These are phyloP conservation scores for Microascus cirrosus DNA, from an alignment of 2,329 filamentous ascomycete species.

Conservation along the genomic window DNA sequence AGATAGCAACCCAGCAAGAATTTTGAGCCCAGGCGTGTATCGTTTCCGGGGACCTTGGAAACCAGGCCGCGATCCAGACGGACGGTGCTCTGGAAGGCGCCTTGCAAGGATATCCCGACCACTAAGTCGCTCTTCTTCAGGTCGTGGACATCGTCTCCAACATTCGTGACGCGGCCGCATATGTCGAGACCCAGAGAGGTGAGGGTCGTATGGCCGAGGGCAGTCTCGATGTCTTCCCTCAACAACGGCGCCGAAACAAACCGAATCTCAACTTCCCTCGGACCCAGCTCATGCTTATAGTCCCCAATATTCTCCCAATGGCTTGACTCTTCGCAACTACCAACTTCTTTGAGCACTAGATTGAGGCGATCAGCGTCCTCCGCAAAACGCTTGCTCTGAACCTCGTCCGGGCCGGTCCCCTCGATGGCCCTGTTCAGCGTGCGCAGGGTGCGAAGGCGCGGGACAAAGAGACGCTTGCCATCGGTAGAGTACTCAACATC, in stretches of 20 bases:
- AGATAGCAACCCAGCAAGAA: not conserved
- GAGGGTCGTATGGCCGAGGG: conserved; percentile 17
- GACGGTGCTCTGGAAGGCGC: conserved; percentile 18
- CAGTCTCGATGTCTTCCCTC: conserved; percentile 6
- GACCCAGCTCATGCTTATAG: not conserved
- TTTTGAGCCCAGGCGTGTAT: not conserved
- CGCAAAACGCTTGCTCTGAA: not conserved
- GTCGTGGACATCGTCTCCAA: conserved; percentile 15
- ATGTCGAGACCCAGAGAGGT: conserved; percentile 18
- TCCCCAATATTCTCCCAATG: not conserved
- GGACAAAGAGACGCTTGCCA: conserved; percentile 25
- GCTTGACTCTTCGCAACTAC: not conserved
- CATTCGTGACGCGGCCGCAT: conserved; percentile 19
- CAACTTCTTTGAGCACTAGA: not conserved
- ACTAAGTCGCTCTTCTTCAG: conserved; percentile 19
- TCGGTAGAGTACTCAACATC: conserved; percentile 28
- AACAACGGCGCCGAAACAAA: not conserved
- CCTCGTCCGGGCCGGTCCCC: not conserved
- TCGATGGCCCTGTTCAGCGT: not conserved
- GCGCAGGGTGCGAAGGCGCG: conserved; percentile 28
- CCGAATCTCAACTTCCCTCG: not conserved
- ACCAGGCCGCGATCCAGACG: not conserved
- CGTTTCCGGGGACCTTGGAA: conserved; percentile 1
- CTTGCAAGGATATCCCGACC: conserved; percentile 14
- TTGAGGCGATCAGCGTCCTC: not conserved